A percentile compares a stretch with the other conserved stretches of the same genome.
Evolutionary conservation across 306 rosid genomes (phyloP).

Genomic region (Medicago truncatula): MtrunA17r5.0-ANR NC_053042.1:45764001-45764500

Average conservation of each 20-base stretch:
- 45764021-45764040: too few species aligned
- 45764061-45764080: neutral
- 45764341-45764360: constrained; percentile 52
- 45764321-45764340: constrained; percentile 51
- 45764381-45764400: constrained; percentile 96
- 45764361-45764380: constrained; percentile 80
- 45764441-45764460: neutral
- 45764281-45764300: neutral
- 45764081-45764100: neutral
- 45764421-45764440: constrained; percentile 53
- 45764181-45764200: neutral
- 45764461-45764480: too few species aligned
- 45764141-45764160: neutral
- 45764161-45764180: neutral
- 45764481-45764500: too few species aligned
- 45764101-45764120: neutral
- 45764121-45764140: neutral
- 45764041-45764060: neutral
- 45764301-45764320: constrained; percentile 25
- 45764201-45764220: constrained; percentile 38
- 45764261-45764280: neutral
- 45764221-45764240: constrained; percentile 45
- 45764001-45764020: too few species aligned
- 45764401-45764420: constrained; percentile 92
- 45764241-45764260: neutral